Conservation (phyloP, 352 stramenopile genomes). For the Pythium plurisporium region DNA sequence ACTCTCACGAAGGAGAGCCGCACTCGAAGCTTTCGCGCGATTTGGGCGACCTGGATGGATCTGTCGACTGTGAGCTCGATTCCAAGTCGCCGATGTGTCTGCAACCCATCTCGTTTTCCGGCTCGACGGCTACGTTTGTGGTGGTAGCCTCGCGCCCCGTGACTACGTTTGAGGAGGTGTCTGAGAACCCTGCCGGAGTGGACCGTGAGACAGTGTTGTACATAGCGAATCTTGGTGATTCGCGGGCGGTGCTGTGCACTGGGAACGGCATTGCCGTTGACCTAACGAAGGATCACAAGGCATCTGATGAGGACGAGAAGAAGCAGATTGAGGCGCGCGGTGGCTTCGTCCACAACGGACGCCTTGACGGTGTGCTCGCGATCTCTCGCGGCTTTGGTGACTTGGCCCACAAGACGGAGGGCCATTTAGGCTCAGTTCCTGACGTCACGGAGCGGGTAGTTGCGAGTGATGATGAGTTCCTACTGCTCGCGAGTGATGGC, state of each 20-base stretch:
- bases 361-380: conserved; percentile 82
- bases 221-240: conserved; percentile 88
- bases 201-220: conserved; percentile 50
- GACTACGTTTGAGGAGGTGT: conserved; percentile 4
- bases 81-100: conserved; percentile 36
- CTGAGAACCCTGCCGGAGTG: no score
- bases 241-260: conserved; percentile 82
- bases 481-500: conserved; percentile 89
- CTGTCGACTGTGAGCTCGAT: conserved; percentile 24
- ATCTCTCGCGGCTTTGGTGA: conserved; percentile 89
- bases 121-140: conserved; percentile 61
- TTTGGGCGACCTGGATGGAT: conserved; percentile 33
- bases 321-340: conserved; percentile 73
- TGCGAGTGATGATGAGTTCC: conserved; percentile 73
- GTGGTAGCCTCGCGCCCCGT: conserved; percentile 27
- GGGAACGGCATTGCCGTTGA: conserved; percentile 66
- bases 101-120: conserved; percentile 84
- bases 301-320: conserved; percentile 69
- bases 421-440: conserved; percentile 80
- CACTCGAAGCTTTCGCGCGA: background rate
- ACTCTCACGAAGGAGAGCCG: background rate
- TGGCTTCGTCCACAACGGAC: conserved; percentile 86
- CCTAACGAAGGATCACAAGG: conserved; percentile 88
- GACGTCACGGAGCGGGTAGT: conserved; percentile 73
- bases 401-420: conserved; percentile 84